A percentile compares a stretch with the other conserved stretches of the same genome.
phyloP scores from a whole-genome alignment of 1,284 basidiomycete species.

The Phlebopus sp. region DNA sequence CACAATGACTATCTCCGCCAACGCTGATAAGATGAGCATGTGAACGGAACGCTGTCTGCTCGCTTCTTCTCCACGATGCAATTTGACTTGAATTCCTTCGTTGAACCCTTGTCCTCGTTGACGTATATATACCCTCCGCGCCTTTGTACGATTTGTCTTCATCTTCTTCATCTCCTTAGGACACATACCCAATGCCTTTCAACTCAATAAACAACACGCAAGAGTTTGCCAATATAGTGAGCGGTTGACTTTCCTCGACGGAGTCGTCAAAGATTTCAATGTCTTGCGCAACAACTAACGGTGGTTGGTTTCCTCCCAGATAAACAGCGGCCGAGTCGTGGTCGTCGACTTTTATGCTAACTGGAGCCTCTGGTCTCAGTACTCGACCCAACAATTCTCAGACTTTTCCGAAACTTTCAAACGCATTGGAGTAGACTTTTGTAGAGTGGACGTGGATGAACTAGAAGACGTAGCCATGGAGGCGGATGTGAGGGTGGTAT shows the following conservation, averaged over 20 bases:
- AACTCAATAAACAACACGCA: constrained; percentile 17
- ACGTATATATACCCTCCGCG: background rate
- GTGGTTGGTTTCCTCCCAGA: constrained; percentile 9
- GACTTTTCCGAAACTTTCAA: constrained; percentile 25
- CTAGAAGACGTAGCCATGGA: constrained; percentile 28
- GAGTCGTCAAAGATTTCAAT: background rate
- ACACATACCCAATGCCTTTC: constrained; percentile 12
- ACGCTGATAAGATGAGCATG: background rate
- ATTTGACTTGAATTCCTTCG: background rate
- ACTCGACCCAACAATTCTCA: constrained; percentile 10
- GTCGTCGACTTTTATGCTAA: constrained; percentile 24
- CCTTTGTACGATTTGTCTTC: background rate
- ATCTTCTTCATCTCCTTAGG: background rate
- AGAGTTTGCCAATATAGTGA: constrained; percentile 19
- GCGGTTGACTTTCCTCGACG: constrained; percentile 6
- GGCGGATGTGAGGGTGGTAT: constrained; percentile 27
- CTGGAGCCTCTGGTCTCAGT: constrained; percentile 9
- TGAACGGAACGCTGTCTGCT: background rate
- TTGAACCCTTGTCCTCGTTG: background rate
- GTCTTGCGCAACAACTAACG: background rate
- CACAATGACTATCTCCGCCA: background rate
- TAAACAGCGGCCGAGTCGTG: constrained; percentile 25
- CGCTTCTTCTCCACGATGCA: background rate
- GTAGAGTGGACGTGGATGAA: constrained; percentile 23
- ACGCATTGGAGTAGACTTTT: constrained; percentile 24